phyloP scores from a whole-genome alignment of 371 early-diverging fungal genomes.

The Coemansia sp. region DNA sequence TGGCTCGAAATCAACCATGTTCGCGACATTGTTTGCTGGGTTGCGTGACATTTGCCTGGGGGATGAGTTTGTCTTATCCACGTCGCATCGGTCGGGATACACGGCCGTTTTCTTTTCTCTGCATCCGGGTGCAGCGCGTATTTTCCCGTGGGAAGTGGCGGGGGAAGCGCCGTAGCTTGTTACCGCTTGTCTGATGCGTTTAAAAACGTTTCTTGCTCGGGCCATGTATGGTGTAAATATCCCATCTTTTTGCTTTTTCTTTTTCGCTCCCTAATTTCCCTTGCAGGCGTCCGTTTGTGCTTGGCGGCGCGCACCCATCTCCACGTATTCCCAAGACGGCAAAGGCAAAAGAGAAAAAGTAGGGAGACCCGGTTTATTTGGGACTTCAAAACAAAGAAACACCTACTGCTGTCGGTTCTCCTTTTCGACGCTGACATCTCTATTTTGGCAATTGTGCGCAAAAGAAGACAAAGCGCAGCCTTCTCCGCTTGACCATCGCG shows the following conservation, averaged over 20 bases:
- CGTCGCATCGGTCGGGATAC: not conserved
- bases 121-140: not conserved
- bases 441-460: not conserved
- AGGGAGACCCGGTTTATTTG: not conserved
- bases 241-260: conserved; percentile 2
- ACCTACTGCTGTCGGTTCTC: not conserved
- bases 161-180: not conserved
- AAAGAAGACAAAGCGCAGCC: not conserved
- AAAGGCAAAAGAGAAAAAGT: not conserved
- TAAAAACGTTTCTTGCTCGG: not conserved
- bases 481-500: not conserved
- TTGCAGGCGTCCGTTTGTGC: not conserved
- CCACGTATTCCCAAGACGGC: not conserved
- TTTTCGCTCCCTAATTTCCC: not conserved
- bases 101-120: not conserved
- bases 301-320: not conserved
- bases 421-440: conserved; percentile 6
- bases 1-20: not conserved
- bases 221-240: not conserved
- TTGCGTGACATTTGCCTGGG: not conserved
- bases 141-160: conserved; percentile 2
- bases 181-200: not conserved
- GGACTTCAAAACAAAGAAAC: conserved; percentile 5
- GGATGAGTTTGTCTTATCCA: not conserved
- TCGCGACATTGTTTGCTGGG: not conserved